Percentiles rank a stretch among this genome's conserved stretches.
These are phyloP conservation scores for Lachnellula hyalina DNA, from an alignment of 2,329 filamentous ascomycete species.

Conservation along the genomic window DNA sequence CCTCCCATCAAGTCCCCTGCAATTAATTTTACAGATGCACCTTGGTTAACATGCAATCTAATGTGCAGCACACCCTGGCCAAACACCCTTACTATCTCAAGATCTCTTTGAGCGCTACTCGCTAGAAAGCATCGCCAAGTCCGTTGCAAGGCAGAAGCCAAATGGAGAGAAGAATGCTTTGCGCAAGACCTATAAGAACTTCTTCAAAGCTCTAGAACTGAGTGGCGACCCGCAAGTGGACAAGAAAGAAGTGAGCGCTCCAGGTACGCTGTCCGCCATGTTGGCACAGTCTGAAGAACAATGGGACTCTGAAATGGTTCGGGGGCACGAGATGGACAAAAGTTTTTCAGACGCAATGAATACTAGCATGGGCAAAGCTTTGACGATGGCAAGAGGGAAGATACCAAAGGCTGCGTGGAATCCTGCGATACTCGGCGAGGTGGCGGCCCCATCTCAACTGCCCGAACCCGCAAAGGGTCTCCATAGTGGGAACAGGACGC, in stretches of 20 bases:
- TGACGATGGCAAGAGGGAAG: constrained; percentile 52
- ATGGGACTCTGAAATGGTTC: constrained; percentile 51
- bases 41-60: constrained; percentile 32
- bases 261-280: constrained; percentile 49
- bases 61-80: constrained; percentile 26
- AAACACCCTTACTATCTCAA: constrained; percentile 45
- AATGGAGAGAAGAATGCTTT: constrained; percentile 63
- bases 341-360: constrained; percentile 45
- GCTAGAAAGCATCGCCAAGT: constrained; percentile 50
- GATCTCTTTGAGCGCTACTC: constrained; percentile 57
- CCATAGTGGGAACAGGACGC: constrained; percentile 15
- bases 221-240: constrained; percentile 56
- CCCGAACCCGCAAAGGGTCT: constrained; percentile 13
- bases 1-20: constrained; percentile 9
- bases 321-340: constrained; percentile 49
- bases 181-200: constrained; percentile 63
- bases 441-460: constrained; percentile 29
- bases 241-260: constrained; percentile 49
- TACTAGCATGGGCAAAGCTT: constrained; percentile 44
- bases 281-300: constrained; percentile 48
- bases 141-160: constrained; percentile 58
- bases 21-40: constrained; percentile 21
- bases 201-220: constrained; percentile 59
- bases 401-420: constrained; percentile 54
- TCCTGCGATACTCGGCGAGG: constrained; percentile 51